Evolutionary conservation across 345 rosid species (phyloP), one percentile per base, ranked within the genome.

Genomic region (Chamaenerion angustifolium): DNA sequence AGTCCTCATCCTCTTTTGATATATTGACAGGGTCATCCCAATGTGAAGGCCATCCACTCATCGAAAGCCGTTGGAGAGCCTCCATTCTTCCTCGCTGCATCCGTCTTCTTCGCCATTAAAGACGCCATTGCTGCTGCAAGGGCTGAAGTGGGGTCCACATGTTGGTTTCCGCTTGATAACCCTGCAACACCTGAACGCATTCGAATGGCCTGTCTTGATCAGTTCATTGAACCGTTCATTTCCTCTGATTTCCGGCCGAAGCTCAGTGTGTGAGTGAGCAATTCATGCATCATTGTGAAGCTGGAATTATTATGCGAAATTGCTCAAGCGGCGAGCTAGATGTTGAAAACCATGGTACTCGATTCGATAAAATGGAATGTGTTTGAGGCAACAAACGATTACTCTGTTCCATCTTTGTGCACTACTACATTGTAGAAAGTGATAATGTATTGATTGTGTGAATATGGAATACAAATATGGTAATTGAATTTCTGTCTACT

Each of bases 51-150:
- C 18, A 72, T 92, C 57, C 95, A 92, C 64, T 92, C 96, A 63
- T 87, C 95, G 0, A 87, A 92, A 65, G 98, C 98, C 12, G 96
- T 82, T 0, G 98, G 94, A 0, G 98, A 92, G 71, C 98, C 96
- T 54, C 98, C 96, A 15, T 84, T 92, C 71, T 92, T 84, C 65
- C 80, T 92, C 43, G 96, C 95, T 49, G 80, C 98, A 21, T 60
- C 88, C 0, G 93, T 78, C 46, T 69, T 83, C 64, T 92, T 92
- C 10, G 98, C 96, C 40, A 87, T 87, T 60, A 84, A 77, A 66
- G 96, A 84, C 37, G 96, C 98, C 0, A 80, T 92, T 6, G 46
- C 23, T 48, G 89, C 89, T 16, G 89, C 98, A 13, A 81, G 96
- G 69, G 72, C 79, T 3, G 95, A 87, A 64, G 72, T 55, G 2